Evolutionary conservation across 352 stramenopile species (phyloP), one percentile per base, ranked within the genome.

Genomic region (Lagenidium giganteum): DNA sequence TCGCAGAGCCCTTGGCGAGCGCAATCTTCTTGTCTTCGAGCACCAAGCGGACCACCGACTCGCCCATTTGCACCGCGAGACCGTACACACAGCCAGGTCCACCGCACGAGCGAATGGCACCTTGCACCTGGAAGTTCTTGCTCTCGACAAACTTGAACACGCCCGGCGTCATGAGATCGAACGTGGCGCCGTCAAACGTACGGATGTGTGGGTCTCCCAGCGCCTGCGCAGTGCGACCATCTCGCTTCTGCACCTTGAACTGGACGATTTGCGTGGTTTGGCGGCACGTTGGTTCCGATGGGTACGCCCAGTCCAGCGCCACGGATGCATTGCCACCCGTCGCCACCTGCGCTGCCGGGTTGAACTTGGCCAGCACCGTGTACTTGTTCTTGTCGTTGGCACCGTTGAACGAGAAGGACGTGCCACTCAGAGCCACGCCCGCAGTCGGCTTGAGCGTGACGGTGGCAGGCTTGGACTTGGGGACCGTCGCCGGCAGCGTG

Each of bases 21-120:
- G 43, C 39, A 26, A 66, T 63, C 29, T 6, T 12, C 17, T 21
- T 33, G 25, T 66, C 26, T 16, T 54, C 51, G 27, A 70, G 47
- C 13, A 61, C 54, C 18, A 70, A 52, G 23, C 50, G 48, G 17
- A 44, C 61, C 2, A 70, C 43, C 12, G 61, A 66, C 14, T 47
- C 51, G 13, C 42, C 56, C 33, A 60, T 67, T 22, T 47, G 39
- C 4, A 67, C 45, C 14, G 47, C 56, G 1, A 53, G 34, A 25
- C 55, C 61, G 17, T 64, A 52, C 38, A 57, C 60, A 44, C 61
- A 67, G 39, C 47, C 55, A n/a, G n/a, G n/a, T n/a, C n/a, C n/a
- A n/a, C n/a, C n/a, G n/a, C n/a, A n/a, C n/a, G n/a, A n/a, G n/a
- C n/a, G n/a, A n/a, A n/a, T n/a, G n/a, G n/a, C n/a, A n/a, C n/a